phyloP scores from a whole-genome alignment of 495 filamentous ascomycete genomes.

The Penicillium egyptiacum region DNA sequence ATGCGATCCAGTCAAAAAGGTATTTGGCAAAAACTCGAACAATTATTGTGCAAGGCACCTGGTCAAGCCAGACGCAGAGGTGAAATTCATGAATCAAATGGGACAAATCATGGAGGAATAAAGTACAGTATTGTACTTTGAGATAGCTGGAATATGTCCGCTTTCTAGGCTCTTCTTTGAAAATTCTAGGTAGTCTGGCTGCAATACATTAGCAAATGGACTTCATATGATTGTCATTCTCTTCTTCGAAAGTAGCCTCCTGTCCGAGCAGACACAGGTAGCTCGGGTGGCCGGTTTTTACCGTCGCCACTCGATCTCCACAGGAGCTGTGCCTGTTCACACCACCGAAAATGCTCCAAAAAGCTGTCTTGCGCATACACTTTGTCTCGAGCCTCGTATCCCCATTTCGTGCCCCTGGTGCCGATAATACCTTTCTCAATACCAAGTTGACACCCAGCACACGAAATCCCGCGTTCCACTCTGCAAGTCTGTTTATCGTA shows the following conservation, averaged over 20 bases:
- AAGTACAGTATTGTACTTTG: slow-evolving; percentile 3
- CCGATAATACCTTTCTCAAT: slow-evolving; percentile 36
- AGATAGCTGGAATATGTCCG: background rate
- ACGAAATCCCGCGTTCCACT: slow-evolving; percentile 38
- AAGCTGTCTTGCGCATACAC: slow-evolving; percentile 23
- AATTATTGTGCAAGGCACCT: slow-evolving; percentile 21
- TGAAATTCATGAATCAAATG: slow-evolving; percentile 5
- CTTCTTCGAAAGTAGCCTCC: slow-evolving; percentile 25
- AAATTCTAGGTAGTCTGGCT: slow-evolving; percentile 15
- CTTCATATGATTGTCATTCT: slow-evolving; percentile 19
- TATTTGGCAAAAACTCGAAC: background rate
- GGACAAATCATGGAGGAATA: slow-evolving; percentile 5
- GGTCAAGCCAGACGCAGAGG: slow-evolving; percentile 17
- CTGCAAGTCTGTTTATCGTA: slow-evolving; percentile 38
- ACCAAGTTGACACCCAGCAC: slow-evolving; percentile 43
- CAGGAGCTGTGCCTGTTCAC: slow-evolving; percentile 42
- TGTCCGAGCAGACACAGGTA: slow-evolving; percentile 26
- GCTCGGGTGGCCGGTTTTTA: slow-evolving; percentile 27
- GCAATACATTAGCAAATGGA: slow-evolving; percentile 16
- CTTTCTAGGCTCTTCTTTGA: slow-evolving; percentile 4
- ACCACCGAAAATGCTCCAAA: slow-evolving; percentile 44
- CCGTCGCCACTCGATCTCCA: slow-evolving; percentile 35
- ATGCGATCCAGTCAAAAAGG: slow-evolving; percentile 7
- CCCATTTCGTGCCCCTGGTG: slow-evolving; percentile 24
- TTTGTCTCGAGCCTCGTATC: slow-evolving; percentile 30